A percentile compares a stretch with the other conserved stretches of the same genome.
Evolutionary conservation across 2,329 filamentous ascomycete genomes (phyloP).

Genomic region (Lachnellula occidentalis): DNA sequence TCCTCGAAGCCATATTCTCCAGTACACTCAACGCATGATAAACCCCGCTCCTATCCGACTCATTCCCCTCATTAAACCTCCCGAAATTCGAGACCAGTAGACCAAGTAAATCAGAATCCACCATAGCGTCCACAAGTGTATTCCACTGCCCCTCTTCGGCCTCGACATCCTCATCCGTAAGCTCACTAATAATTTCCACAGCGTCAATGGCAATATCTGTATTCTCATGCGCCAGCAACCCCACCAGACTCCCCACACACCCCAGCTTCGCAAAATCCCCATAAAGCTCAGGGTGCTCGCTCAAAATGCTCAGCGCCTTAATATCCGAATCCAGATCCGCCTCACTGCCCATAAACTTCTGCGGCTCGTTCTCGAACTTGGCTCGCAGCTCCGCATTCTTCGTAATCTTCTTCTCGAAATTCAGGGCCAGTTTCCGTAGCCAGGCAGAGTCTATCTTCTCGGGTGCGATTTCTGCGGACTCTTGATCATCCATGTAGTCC

Average conservation of each 20-base stretch:
- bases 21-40: slow-evolving; percentile 80
- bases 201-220: slow-evolving; percentile 92
- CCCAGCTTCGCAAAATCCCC: slow-evolving; percentile 72
- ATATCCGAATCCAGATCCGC: slow-evolving; percentile 86
- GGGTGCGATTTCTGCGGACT: slow-evolving; percentile 39
- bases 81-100: slow-evolving; percentile 73
- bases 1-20: slow-evolving; percentile 77
- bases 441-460: slow-evolving; percentile 81
- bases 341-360: slow-evolving; percentile 79
- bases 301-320: slow-evolving; percentile 78
- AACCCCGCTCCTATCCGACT: slow-evolving; percentile 74
- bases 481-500: slow-evolving; percentile 75
- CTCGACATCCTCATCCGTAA: slow-evolving; percentile 88
- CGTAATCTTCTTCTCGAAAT: slow-evolving; percentile 84
- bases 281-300: slow-evolving; percentile 82
- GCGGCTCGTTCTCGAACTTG: slow-evolving; percentile 72
- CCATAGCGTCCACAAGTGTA: slow-evolving; percentile 59
- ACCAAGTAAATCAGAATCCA: slow-evolving; percentile 66
- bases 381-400: slow-evolving; percentile 88
- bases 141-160: slow-evolving; percentile 79
- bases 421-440: slow-evolving; percentile 74
- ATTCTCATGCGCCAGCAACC: slow-evolving; percentile 87
- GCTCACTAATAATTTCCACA: slow-evolving; percentile 81
- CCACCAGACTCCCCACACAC: slow-evolving; percentile 67
- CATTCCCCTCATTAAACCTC: slow-evolving; percentile 69